phyloP scores from a whole-genome alignment of 345 rosid species.

The Corchorus olitorius region DNA sequence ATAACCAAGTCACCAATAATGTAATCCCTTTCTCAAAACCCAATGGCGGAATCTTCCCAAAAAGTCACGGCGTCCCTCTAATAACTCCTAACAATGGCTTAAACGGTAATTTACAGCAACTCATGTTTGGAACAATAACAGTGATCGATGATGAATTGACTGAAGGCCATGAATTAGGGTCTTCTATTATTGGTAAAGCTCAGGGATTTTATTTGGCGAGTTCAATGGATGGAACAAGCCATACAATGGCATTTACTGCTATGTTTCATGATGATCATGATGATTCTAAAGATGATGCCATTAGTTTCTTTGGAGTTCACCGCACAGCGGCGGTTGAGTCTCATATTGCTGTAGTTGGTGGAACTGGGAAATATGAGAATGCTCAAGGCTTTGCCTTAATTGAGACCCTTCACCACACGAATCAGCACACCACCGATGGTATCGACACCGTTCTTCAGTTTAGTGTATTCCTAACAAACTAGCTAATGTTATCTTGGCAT shows the following conservation, averaged over 20 bases:
- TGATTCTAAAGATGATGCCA: constrained; percentile 32
- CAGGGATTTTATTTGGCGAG: constrained; percentile 61
- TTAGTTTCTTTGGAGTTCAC: constrained; percentile 68
- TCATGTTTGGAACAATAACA: constrained; percentile 52
- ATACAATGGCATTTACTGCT: constrained; percentile 49
- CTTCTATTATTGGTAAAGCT: constrained; percentile 46
- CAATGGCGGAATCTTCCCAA: constrained; percentile 43
- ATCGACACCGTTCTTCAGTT: constrained; percentile 48
- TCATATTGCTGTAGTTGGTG: constrained; percentile 53
- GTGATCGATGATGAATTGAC: constrained; percentile 60
- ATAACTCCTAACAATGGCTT: constrained; percentile 38
- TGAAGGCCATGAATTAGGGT: constrained; percentile 50
- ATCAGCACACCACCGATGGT: constrained; percentile 54
- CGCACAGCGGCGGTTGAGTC: constrained; percentile 46
- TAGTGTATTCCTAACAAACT: constrained; percentile 26
- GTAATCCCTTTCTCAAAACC: constrained; percentile 49
- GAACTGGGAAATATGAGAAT: constrained; percentile 51
- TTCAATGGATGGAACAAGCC: constrained; percentile 58
- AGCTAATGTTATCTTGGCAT: neutral
- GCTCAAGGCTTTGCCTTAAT: constrained; percentile 51
- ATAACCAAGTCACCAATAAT: constrained; percentile 39
- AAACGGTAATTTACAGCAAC: constrained; percentile 33
- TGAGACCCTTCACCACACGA: constrained; percentile 40
- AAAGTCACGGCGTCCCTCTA: constrained; percentile 43
- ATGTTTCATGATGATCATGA: constrained; percentile 22